Evolutionary conservation across 176 grass and related monocot species (phyloP), one percentile per base, ranked within the genome.

Genomic region (Lolium perenne): DNA sequence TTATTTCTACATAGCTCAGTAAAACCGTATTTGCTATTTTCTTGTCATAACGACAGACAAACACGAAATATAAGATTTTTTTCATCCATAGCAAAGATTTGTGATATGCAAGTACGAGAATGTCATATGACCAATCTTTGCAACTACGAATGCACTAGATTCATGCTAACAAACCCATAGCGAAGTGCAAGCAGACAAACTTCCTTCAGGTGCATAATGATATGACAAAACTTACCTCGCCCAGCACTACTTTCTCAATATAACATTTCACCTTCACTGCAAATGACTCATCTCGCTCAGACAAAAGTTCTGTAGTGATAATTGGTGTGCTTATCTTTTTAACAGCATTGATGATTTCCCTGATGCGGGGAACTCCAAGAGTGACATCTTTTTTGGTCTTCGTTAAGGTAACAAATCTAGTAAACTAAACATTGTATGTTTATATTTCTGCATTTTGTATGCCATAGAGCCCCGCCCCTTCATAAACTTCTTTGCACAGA

Each of bases 291-390:
- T 98, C 86, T 70, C 76, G 16, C 76, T 68, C 84, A 67, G 75
- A 77, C 46, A 94, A 22, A 86, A 98, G 90, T 51, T 61, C 88
- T 76, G 93, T 87, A 38, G 88, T 91, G 54, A 98, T 89, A 74
- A 95, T 88, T 26, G 93, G 96, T 18, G 93, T 98, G 80, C 91
- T 98, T 88, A 98, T 98, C 18, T 95, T 95, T 89, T 95, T 98
- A 45, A 88, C 55, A 49, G 90, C 96, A 82, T 95, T 95, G 77
- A 98, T 98, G 85, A 98, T 98, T 90, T 98, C 96, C 91, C 91
- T 98, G 83, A 98, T 98, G 50, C 96, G 91, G 66, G 96, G 96
- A 87, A 98, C 96, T 61, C 96, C 96, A 78, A 94, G 93, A 66
- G 96, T 98, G 86, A 95, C 93, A 88, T 98, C 93, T 95, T 77